A percentile compares a stretch with the other conserved stretches of the same genome.
Evolutionary conservation across 2,329 filamentous ascomycete genomes (phyloP).

Genomic region (Colletotrichum cereale): DNA sequence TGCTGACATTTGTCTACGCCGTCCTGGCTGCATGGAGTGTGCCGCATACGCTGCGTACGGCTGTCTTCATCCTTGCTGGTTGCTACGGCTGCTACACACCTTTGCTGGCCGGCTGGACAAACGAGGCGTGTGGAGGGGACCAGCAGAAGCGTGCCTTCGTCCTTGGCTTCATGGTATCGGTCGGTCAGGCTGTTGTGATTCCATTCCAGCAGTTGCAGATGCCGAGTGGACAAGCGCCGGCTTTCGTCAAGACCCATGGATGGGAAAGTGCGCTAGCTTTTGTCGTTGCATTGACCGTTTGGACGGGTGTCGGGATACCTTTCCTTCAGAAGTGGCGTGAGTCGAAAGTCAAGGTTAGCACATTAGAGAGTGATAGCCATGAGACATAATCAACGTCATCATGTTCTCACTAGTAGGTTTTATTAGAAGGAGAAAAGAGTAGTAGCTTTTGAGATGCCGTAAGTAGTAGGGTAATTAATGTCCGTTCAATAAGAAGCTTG

Average conservation of each 20-base stretch:
- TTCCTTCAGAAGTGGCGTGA: constrained; percentile 43
- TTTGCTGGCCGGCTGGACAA: constrained; percentile 55
- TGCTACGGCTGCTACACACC: constrained; percentile 58
- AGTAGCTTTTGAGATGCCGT: not conserved
- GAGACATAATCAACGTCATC: not conserved
- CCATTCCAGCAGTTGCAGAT: constrained; percentile 56
- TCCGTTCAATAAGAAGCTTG: not conserved
- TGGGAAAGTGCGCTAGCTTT: constrained; percentile 51
- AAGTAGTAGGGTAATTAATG: not conserved
- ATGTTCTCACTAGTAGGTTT: not conserved
- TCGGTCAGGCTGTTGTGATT: constrained; percentile 53
- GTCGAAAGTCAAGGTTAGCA: constrained; percentile 22
- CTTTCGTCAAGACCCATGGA: constrained; percentile 51
- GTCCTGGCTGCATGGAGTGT: constrained; percentile 55
- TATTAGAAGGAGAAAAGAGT: not conserved
- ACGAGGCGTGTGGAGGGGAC: constrained; percentile 56
- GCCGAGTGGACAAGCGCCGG: constrained; percentile 52
- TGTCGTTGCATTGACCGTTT: constrained; percentile 50
- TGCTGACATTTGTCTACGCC: constrained; percentile 53
- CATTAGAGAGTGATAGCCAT: constrained; percentile 29
- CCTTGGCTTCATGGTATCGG: constrained; percentile 54
- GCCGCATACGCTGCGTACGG: constrained; percentile 53
- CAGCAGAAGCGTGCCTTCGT: constrained; percentile 58
- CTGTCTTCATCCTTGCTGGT: constrained; percentile 54
- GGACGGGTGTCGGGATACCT: constrained; percentile 50